Percentiles rank a stretch among this genome's conserved stretches.
Evolutionary conservation across 768 basidiomycete species (phyloP).

Genomic region (Kwoniella bestiolae): DNA sequence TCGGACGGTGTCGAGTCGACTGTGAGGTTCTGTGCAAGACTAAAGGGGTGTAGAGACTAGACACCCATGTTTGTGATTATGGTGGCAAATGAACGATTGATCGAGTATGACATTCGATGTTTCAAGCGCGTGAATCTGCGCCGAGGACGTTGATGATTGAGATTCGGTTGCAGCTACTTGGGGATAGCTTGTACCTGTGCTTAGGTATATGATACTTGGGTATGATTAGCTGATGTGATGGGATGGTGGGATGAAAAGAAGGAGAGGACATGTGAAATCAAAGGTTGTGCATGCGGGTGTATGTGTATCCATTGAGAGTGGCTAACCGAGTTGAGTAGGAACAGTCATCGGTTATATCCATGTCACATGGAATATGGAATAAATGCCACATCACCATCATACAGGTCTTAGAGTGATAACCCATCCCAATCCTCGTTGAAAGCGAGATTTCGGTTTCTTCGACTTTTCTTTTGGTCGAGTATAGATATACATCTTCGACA

Average conservation of each 20-base stretch:
- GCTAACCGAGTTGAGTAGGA: too few relatives aligned
- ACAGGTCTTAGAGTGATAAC: too few relatives aligned
- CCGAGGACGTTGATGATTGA: not conserved
- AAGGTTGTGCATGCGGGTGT: not conserved
- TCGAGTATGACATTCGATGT: conserved; percentile 4
- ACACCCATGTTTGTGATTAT: conserved; percentile 6
- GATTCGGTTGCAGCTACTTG: not conserved
- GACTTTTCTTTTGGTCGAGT: not conserved
- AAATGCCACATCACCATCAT: too few relatives aligned
- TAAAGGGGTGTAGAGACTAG: conserved; percentile 3
- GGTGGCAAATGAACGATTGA: conserved; percentile 11
- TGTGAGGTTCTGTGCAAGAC: not conserved
- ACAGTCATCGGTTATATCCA: not conserved
- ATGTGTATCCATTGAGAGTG: too few relatives aligned
- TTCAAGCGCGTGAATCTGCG: not conserved
- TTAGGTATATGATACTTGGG: too few relatives aligned
- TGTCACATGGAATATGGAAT: too few relatives aligned
- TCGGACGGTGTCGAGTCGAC: not conserved
- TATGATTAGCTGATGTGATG: not conserved
- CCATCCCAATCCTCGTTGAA: too few relatives aligned
- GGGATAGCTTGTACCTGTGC: too few relatives aligned
- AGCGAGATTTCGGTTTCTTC: not conserved
- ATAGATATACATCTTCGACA: not conserved
- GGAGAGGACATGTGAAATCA: not conserved
- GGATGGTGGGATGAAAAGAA: not conserved